Percentiles rank a stretch among this genome's conserved stretches.
Conservation (phyloP, 257 asterid species). For the Ophiorrhiza pumila region DNA sequence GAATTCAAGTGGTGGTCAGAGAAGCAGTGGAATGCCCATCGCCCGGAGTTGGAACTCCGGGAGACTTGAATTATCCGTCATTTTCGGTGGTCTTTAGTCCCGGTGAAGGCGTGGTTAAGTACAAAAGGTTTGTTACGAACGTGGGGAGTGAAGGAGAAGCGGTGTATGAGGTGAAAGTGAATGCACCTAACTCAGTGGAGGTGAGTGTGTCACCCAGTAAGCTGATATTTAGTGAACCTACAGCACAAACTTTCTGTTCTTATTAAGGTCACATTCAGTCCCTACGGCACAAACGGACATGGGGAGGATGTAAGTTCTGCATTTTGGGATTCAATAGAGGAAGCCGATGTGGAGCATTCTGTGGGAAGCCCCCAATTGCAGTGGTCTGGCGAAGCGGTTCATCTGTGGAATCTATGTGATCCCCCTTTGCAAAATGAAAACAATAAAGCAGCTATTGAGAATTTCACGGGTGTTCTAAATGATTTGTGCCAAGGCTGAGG, state of each 20-base stretch:
- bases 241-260: slow-evolving; percentile 41
- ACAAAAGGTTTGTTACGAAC: slow-evolving; percentile 63
- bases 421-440: not conserved
- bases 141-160: slow-evolving; percentile 48
- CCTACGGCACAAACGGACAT: too few relatives aligned
- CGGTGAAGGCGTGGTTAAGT: slow-evolving; percentile 39
- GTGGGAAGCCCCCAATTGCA: slow-evolving; percentile 83
- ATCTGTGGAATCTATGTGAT: slow-evolving; percentile 48
- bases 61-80: slow-evolving; percentile 83
- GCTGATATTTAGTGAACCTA: slow-evolving; percentile 48
- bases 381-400: slow-evolving; percentile 47
- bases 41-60: slow-evolving; percentile 48
- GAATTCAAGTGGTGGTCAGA: slow-evolving; percentile 43
- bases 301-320: slow-evolving; percentile 35
- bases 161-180: slow-evolving; percentile 62
- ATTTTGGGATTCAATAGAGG: slow-evolving; percentile 87
- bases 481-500: not conserved
- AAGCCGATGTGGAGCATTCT: slow-evolving; percentile 54
- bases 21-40: slow-evolving; percentile 49
- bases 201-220: slow-evolving; percentile 66
- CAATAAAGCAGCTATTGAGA: too few relatives aligned
- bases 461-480: not conserved
- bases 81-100: slow-evolving; percentile 62
- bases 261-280: slow-evolving; percentile 74
- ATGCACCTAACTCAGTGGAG: slow-evolving; percentile 62